Conservation (phyloP, 345 rosid genomes). For the Fremontodendron californicum region DNA sequence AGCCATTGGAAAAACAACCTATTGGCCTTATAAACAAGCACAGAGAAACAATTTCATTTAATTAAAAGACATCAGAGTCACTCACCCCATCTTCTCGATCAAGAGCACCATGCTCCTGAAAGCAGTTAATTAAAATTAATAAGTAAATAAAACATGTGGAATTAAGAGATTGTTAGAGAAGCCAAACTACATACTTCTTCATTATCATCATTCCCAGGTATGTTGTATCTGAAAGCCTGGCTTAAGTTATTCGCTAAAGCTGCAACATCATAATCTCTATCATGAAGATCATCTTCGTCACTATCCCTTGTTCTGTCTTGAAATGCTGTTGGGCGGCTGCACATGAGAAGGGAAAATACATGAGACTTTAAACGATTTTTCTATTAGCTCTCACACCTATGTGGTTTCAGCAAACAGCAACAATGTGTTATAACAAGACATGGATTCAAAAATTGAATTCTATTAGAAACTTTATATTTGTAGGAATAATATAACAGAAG, state of each 20-base stretch:
- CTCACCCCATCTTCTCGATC: slow-evolving; percentile 84
- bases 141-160: slow-evolving; percentile 8
- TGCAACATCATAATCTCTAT: slow-evolving; percentile 95
- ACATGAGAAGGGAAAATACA: slow-evolving; percentile 23
- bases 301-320: slow-evolving; percentile 93
- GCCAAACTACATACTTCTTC: slow-evolving; percentile 58
- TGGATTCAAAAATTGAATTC: neutral
- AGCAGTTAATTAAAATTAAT: slow-evolving; percentile 15
- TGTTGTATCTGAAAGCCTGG: slow-evolving; percentile 89
- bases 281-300: slow-evolving; percentile 88
- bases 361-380: neutral
- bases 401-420: neutral
- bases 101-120: slow-evolving; percentile 66
- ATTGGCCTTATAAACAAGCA: neutral
- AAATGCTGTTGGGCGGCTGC: slow-evolving; percentile 88
- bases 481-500: neutral
- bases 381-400: neutral
- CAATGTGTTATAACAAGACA: neutral
- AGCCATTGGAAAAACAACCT: neutral
- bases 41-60: neutral
- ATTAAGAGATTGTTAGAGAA: neutral
- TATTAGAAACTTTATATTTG: neutral
- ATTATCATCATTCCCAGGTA: slow-evolving; percentile 70
- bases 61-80: slow-evolving; percentile 12
- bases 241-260: slow-evolving; percentile 89